These are phyloP conservation scores for Primulina huaijiensis DNA, from an alignment of 257 asterid genomes.

Conservation along the genomic window DNA sequence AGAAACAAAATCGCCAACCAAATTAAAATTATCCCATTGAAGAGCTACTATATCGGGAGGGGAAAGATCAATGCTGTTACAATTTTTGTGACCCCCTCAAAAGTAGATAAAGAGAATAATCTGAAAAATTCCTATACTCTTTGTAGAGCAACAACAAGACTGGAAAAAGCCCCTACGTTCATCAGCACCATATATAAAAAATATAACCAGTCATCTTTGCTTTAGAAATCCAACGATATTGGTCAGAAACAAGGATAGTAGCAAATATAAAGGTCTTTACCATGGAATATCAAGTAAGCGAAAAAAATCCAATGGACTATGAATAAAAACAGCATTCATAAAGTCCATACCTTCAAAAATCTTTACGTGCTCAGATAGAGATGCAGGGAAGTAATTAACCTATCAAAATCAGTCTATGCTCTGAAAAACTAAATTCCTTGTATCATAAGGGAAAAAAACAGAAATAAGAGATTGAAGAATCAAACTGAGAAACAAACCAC, in stretches of 20 bases:
- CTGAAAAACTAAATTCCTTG: constrained; percentile 29
- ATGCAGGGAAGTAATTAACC: constrained; percentile 19
- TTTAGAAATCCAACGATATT: constrained; percentile 20
- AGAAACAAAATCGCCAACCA: constrained; percentile 15
- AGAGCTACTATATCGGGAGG: constrained; percentile 15
- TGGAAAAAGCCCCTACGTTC: constrained; percentile 17
- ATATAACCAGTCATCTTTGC: constrained; percentile 7
- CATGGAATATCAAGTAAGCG: constrained; percentile 17
- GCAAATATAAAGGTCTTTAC: constrained; percentile 4
- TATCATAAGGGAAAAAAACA: constrained; percentile 9
- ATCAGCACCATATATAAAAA: neutral
- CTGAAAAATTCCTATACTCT: neutral
- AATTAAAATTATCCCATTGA: neutral
- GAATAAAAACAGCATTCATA: constrained; percentile 6
- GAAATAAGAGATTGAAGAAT: constrained; percentile 5
- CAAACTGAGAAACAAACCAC: neutral
- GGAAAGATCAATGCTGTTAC: constrained; percentile 13
- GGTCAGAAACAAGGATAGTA: constrained; percentile 22
- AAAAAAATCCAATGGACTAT: constrained; percentile 7
- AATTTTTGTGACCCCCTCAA: constrained; percentile 17
- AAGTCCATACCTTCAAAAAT: constrained; percentile 35
- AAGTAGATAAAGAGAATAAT: neutral
- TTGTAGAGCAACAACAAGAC: constrained; percentile 20
- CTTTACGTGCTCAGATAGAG: constrained; percentile 19
- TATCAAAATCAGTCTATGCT: constrained; percentile 28